Base-by-base conservation (phyloP, 108 stramenopile species). In the Pseudonitzschia pungens region DNA sequence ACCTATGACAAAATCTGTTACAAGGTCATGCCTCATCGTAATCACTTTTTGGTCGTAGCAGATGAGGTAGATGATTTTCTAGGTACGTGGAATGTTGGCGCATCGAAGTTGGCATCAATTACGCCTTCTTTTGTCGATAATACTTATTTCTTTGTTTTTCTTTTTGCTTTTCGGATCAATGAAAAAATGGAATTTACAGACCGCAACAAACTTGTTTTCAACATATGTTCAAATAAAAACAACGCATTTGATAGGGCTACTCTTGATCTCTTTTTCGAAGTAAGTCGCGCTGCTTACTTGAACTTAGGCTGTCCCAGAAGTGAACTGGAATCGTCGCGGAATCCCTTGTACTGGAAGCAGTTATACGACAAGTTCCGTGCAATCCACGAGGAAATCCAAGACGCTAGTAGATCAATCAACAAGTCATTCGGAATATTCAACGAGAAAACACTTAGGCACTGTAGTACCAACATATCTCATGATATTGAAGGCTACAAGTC, bases 161-260 rank as follows among this genome's bases (percentile, higher is more conserved):
- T 11, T 48, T 14, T 18, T 48, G 9, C 14, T 48, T 4, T 11
- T 14, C 18, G 5, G 18, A 48, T 48, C 9, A 48, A 4, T 18
- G 45, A 12, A 18, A 48, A 48, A 18, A 8, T 48, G 16, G 5
- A 48, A 2, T 18, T 62, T 41, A 36, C 56, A 20, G 76, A 77
- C 18, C 60, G 76, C 11, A 77, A 77, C 65, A 77, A 77, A 42
- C 76, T 77, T 33, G 70, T 77, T n/a, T 77, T 77, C 76, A 77
- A 77, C 36, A 77, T 77, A 15, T 77, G 76, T 50, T 77, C 76
- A 42, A 77, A 77, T 62, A 77, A 77, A 43, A 57, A 28, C 64
- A 71, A 70, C 27, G 11, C 76, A 16, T 77, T 77, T 51, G 70
- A 64, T 55, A 32, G 65, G 40, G 16, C 50, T 33, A 77, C 70